Conservation (phyloP, 805 yeast species). For the Wickerhamiella alocasiicola region DNA sequence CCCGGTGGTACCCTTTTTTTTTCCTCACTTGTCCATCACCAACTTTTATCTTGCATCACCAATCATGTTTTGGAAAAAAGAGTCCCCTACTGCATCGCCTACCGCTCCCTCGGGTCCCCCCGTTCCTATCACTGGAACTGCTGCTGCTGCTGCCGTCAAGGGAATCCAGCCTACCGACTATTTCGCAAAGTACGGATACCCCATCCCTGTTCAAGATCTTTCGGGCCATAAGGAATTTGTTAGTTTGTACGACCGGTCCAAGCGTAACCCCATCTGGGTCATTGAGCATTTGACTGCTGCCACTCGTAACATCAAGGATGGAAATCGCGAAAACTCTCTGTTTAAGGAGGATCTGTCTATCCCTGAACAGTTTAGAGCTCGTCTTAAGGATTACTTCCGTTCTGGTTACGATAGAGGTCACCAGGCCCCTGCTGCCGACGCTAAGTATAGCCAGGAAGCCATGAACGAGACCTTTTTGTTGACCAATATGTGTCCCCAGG, state of each 20-base stretch:
- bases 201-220: slow-evolving; percentile 87
- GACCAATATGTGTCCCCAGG: slow-evolving; percentile 92
- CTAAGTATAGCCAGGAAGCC: slow-evolving; percentile 76
- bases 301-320: slow-evolving; percentile 31
- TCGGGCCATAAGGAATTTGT: slow-evolving; percentile 63
- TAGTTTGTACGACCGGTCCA: slow-evolving; percentile 74
- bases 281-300: slow-evolving; percentile 77
- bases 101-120: not conserved
- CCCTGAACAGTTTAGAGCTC: slow-evolving; percentile 65
- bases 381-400: slow-evolving; percentile 76
- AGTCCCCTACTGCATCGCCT: not conserved
- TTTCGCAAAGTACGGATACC: slow-evolving; percentile 80
- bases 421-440: slow-evolving; percentile 96
- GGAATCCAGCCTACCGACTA: slow-evolving; percentile 61
- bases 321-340: slow-evolving; percentile 65
- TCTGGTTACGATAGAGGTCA: slow-evolving; percentile 96
- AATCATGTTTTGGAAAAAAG: slow-evolving; percentile 2
- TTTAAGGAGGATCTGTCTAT: slow-evolving; percentile 79
- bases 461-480: slow-evolving; percentile 90
- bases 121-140: slow-evolving; percentile 14
- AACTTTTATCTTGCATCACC: too few species aligned
- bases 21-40: too few species aligned
- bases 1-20: too few species aligned
- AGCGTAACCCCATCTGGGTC: slow-evolving; percentile 66
- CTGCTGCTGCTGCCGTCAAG: slow-evolving; percentile 20